Base-by-base conservation (phyloP, 83 land plant species). In the Picea abies region DNA sequence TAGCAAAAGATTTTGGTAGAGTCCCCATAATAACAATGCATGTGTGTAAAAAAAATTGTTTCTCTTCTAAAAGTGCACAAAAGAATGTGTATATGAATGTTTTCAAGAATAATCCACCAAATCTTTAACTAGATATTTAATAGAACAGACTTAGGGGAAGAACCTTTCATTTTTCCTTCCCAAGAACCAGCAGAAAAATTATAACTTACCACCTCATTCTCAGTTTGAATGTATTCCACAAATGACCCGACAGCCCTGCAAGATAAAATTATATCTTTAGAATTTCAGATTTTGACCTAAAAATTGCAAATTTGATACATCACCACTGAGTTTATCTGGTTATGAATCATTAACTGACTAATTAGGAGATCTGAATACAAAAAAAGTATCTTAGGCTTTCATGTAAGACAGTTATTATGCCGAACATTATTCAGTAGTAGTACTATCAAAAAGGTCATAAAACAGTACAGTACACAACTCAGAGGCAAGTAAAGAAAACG, bases 191-290 rank as follows among this genome's bases (percentile, higher is more conserved):
- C 56, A 52, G 25, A 32, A 77, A 47, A 78, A 62, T 20, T 39
- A 20, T 37, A 84, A 84, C 98, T 87, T 82, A 95, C 98, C 87
- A 97, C 97, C 87, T 95, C 97, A 76, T 81, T 88, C 37, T 89
- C 99, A 58, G 92, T 95, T 79, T 92, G 86, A 65, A 95, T 94
- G 85, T 93, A 97, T 80, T 95, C 97, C 44, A 97, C 92, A 84
- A 97, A 94, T 44, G 99, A 93, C n/a, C 99, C 99, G 78, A 95
- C 97, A 64, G 99, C 99, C 94, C 99, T 97, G 90, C 68, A 32
- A 83, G 56, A 79, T 32, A 75, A 22, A 68, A 69, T 15, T 3
- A 64, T 47, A 83, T n/a, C 37, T 79, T 32, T 1, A 78, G 66
- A 84, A 3, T 35, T 75, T 79, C 49, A 26, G 23, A 20, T 79